Evolutionary conservation across 1,284 basidiomycete species (phyloP).

Genomic region (Sporisorium exsertum): DNA sequence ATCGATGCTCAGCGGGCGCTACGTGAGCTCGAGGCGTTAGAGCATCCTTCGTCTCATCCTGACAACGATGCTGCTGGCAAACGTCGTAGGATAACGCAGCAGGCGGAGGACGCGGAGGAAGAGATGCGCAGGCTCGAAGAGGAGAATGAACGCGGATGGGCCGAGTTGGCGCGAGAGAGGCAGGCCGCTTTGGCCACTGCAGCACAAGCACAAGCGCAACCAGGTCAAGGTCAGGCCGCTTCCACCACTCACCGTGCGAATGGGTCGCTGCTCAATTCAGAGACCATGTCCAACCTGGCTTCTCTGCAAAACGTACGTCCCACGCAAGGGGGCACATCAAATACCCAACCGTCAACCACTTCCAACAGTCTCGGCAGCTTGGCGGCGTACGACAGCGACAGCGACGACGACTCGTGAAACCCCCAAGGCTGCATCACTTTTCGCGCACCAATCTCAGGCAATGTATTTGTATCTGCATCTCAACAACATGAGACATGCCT

Average conservation of each 20-base stretch:
- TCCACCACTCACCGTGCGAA: background rate
- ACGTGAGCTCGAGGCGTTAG: constrained; percentile 47
- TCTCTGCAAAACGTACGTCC: constrained; percentile 31
- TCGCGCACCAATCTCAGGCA: background rate
- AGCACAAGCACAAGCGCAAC: constrained; percentile 2
- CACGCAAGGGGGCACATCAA: constrained; percentile 5
- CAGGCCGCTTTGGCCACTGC: constrained; percentile 29
- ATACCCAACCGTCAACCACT: constrained; percentile 2
- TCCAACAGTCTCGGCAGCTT: constrained; percentile 52
- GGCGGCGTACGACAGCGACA: constrained; percentile 64
- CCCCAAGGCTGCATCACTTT: background rate
- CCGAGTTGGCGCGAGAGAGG: constrained; percentile 47
- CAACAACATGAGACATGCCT: background rate
- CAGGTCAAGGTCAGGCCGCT: background rate
- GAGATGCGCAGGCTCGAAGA: constrained; percentile 60
- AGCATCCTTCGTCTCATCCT: constrained; percentile 9
- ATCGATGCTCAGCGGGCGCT: constrained; percentile 51
- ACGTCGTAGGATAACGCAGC: constrained; percentile 43
- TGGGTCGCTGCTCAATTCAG: constrained; percentile 37
- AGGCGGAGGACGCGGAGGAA: constrained; percentile 57
- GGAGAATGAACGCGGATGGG: constrained; percentile 64
- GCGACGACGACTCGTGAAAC: constrained; percentile 46
- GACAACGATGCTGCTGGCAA: constrained; percentile 43
- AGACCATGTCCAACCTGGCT: constrained; percentile 53
- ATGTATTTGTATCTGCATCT: constrained; percentile 13